Base-by-base conservation (phyloP, 192 early-diverging fungal species). In the Mortierella antarctica region DNA sequence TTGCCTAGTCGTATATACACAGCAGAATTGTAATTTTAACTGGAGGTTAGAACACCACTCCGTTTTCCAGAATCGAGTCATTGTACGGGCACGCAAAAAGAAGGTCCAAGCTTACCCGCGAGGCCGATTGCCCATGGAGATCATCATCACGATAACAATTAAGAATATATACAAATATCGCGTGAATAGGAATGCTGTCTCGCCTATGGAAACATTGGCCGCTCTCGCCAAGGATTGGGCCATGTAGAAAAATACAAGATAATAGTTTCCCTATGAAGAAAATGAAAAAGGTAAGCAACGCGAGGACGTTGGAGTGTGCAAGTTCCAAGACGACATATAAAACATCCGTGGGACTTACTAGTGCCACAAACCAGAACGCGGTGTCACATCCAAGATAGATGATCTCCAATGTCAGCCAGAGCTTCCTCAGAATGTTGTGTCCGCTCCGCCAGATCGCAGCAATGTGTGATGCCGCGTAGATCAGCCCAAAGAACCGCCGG, bases 101-200 rank as follows among this genome's bases (percentile, higher is more conserved):
- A 57, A 0, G 41, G 0, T 21, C 47, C 56, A 23, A 15, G 6
- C 65, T 59, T 80, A 80, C 77, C 77, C 77, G 31, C 77, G 77
- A 53, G 77, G 77, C 18, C 70, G 69, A 65, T 80, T 80, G 46
- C 77, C 77, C 77, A 80, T 72, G 2, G 77, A 80, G 7, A 80
- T 80, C 77, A 80, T 80, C 65, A 71, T 72, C 53, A 80, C 77
- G 18, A 80, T 70, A 5, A 80, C 77, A 57, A 80, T 80, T 31
- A 80, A 17, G 39, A 54, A 80, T 11, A 80, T 80, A 20, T 80
- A 80, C 11, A 68, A 17, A 15, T 80, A 80, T 42, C 77, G 70
- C 12, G 70, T 72, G 20, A 80, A 49, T 70, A 72, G 67, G 60
- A 80, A 80, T 14, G 58, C 54, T 6, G 77, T 80, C 47, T n/a